phyloP scores from a whole-genome alignment of 169 alveolate species.

The Babesia divergens region DNA sequence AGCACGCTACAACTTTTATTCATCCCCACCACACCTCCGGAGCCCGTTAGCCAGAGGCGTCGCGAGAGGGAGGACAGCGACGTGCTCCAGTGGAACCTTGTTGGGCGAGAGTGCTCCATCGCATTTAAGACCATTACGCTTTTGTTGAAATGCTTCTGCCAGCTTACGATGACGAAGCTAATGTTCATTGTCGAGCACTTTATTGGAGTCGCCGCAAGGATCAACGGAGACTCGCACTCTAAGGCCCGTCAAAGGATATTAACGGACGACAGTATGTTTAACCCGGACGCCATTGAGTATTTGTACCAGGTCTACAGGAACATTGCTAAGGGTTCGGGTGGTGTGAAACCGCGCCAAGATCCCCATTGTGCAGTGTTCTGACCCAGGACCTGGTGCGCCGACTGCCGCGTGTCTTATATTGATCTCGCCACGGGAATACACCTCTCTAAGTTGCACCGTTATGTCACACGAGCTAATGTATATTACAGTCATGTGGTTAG shows the following conservation, averaged over 20 bases:
- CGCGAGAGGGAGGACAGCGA: background rate
- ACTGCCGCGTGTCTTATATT: no score
- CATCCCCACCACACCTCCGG: background rate
- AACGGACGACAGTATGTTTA: constrained; percentile 14
- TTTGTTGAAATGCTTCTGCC: constrained; percentile 16
- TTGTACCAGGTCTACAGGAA: constrained; percentile 28
- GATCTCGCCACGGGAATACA: no score
- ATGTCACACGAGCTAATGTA: no score
- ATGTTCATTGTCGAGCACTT: constrained; percentile 44
- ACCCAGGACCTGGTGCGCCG: no score
- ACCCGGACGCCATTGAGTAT: constrained; percentile 25
- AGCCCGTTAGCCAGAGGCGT: background rate
- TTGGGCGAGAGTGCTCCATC: constrained; percentile 20
- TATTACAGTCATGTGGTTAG: no score
- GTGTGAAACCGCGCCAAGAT: background rate
- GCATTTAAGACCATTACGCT: constrained; percentile 11
- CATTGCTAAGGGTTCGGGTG: background rate
- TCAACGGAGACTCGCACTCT: constrained; percentile 1
- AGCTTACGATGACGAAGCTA: constrained; percentile 32
- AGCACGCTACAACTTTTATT: constrained; percentile 20
- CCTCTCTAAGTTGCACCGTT: no score
- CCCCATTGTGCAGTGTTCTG: no score
- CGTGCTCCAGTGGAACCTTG: constrained; percentile 30
- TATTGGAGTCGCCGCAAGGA: constrained; percentile 15
- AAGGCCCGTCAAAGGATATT: constrained; percentile 23